Base-by-base conservation (phyloP, 2,329 filamentous ascomycete species). In the Nothomitra cinnamomea region DNA sequence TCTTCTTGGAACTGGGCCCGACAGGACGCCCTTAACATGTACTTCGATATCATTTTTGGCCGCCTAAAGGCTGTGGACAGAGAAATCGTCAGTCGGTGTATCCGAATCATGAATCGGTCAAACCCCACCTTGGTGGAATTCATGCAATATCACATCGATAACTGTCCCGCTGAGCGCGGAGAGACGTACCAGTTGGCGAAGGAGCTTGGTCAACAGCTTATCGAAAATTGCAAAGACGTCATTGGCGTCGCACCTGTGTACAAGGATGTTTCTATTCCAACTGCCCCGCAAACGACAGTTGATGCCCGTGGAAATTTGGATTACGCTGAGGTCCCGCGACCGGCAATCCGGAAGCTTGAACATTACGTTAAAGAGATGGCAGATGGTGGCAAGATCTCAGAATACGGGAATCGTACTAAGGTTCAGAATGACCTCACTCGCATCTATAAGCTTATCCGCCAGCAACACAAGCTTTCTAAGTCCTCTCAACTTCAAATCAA, bases 131-230 rank as follows among this genome's bases (percentile, higher is more conserved):
- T 98, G 1, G 78, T 98, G 55, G 90, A 98, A 61, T 98, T 95
- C 70, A 98, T 98, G 92, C 92, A 98, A 67, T 96, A 98, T 63
- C 92, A 98, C 72, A 98, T 98, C 64, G 92, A 98, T 64, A 92
- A 96, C 73, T 96, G 90, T 72, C 92, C 92, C 0, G 89, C 89
- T 0, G 89, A 98, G 65, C 84, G 90, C 51, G 92, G 92, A 56
- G 92, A 98, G 72, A 98, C 92, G 1, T 98, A 98, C 70, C 79
- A 92, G 70, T 81, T 98, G n/a, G 92, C 92, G 43, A 95, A 98
- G 72, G 82, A 92, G 69, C 83, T 98, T 22, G 90, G 87, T 36
- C 77, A 86, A 64, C 86, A 94, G 71, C 82, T 98, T 53, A 94
- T 98, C 61, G 87, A 95, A 67, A 98, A 98, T 73, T 96, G 92